Evolutionary conservation across 345 rosid species (phyloP).

Genomic region (Euclidium syriacum): DNA sequence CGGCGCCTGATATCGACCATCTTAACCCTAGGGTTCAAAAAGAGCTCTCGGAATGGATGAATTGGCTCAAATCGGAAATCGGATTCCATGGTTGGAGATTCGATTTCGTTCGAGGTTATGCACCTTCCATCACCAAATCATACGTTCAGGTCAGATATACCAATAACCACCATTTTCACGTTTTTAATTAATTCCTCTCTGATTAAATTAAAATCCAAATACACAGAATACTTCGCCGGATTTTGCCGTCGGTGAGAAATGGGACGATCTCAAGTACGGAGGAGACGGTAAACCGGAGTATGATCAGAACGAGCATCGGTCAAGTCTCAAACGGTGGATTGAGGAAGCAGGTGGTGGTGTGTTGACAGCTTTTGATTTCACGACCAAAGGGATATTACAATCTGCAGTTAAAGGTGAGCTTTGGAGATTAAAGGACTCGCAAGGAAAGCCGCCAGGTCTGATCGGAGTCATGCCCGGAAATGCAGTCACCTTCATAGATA

Average conservation of each 20-base stretch:
- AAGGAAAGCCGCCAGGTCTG: constrained; percentile 73
- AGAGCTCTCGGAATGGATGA: constrained; percentile 86
- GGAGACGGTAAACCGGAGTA: constrained; percentile 45
- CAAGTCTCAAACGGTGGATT: constrained; percentile 54
- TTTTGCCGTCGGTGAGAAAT: constrained; percentile 82
- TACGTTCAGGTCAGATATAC: constrained; percentile 41
- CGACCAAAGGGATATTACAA: constrained; percentile 79
- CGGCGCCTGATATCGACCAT: constrained; percentile 88
- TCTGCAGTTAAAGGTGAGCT: constrained; percentile 71
- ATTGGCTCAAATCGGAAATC: constrained; percentile 70
- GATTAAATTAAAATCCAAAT: background rate
- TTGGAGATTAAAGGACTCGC: constrained; percentile 66
- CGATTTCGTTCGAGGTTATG: constrained; percentile 65
- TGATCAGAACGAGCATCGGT: constrained; percentile 59
- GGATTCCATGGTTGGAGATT: constrained; percentile 82
- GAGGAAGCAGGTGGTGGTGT: constrained; percentile 59
- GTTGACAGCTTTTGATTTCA: constrained; percentile 73
- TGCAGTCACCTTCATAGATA: constrained; percentile 82
- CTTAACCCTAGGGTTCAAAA: constrained; percentile 58
- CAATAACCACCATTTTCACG: too few species aligned
- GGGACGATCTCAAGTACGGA: constrained; percentile 50
- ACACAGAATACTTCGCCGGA: constrained; percentile 48
- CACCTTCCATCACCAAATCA: constrained; percentile 48
- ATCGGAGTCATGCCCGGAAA: constrained; percentile 61
- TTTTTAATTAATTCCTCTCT: too few species aligned